Evolutionary conservation across 495 filamentous ascomycete genomes (phyloP), one percentile per base, ranked within the genome.

Genomic region (Neurospora pannonica): DNA sequence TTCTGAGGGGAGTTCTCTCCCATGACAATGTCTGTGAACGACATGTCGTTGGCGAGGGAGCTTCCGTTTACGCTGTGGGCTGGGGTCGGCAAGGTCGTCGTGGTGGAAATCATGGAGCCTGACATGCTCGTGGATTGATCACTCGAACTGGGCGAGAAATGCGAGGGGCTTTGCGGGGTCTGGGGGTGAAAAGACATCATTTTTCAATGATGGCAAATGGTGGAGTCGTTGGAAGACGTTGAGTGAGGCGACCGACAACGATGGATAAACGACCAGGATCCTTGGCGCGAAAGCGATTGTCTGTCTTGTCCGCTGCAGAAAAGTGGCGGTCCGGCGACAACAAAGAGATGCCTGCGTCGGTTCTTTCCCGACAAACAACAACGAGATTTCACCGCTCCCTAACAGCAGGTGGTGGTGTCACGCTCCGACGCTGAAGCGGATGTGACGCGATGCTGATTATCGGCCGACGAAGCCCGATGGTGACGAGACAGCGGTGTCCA

Each of bases 131-230:
- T 83, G 74, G 77, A 78, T 72, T 80, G 81, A 72, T 86, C 84
- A 76, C 78, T 83, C 77, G 82, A 82, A 76, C 78, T 82, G 42
- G 85, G 85, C 72, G 85, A 86, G 74, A 85, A 81, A 75, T 86
- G 85, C 77, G 87, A 88, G 77, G 87, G 87, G 76, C 87, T 89
- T 80, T 89, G 85, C 75, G 87, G 87, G n/a, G 87, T 89, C 75
- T 88, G 86, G 46, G 87, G 87, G 78, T 88, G 86, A 82, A 87
- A 86, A 78, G 83, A 86, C 85, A 87, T 87, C 80, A 81, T 85
- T 80, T 78, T 78, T 73, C 72, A 79, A 73, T 46, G 71, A 74
- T 72, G 78, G 70, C 72, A 72, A 38, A 72, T 46, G 40, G 42
- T 62, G 54, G 75, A 37, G 34, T 73, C 71, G 73, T 21, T 72